Conservation (phyloP, 208 protist genomes). For the Dictyostelium gargantuum region DNA sequence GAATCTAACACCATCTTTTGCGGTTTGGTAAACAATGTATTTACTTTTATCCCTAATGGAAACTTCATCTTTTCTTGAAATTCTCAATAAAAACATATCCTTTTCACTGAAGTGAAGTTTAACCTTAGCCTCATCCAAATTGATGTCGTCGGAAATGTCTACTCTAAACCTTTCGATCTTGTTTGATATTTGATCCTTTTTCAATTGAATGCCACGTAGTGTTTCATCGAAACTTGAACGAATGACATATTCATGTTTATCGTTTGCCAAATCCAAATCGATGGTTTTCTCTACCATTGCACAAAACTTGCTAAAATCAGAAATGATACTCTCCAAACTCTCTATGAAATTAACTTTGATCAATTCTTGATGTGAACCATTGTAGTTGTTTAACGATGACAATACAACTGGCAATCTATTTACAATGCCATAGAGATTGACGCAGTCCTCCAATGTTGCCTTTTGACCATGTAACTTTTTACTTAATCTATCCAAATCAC, state of each 20-base stretch:
- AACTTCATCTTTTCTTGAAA: conserved; percentile 12
- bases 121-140: neutral
- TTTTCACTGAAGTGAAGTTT: conserved; percentile 19
- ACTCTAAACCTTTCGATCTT: conserved; percentile 89
- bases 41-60: neutral
- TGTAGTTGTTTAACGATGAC: conserved; percentile 29
- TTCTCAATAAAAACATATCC: conserved; percentile 7
- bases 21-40: neutral
- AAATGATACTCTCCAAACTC: conserved; percentile 18
- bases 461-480: conserved; percentile 39
- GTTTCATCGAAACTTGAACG: conserved; percentile 94
- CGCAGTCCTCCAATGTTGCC: conserved; percentile 66
- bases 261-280: conserved; percentile 74
- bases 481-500: conserved; percentile 41
- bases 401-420: conserved; percentile 60
- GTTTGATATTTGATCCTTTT: conserved; percentile 83
- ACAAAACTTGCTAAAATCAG: conserved; percentile 68
- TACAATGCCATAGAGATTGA: conserved; percentile 70
- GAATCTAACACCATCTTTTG: conserved; percentile 52
- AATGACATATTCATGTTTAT: conserved; percentile 86
- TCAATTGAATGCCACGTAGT: conserved; percentile 88
- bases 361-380: conserved; percentile 1
- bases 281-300: conserved; percentile 76
- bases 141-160: conserved; percentile 62
- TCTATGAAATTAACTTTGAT: conserved; percentile 48